Evolutionary conservation across 2,329 filamentous ascomycete species (phyloP), one percentile per base, ranked within the genome.

Genomic region (Fusarium domesticum): DNA sequence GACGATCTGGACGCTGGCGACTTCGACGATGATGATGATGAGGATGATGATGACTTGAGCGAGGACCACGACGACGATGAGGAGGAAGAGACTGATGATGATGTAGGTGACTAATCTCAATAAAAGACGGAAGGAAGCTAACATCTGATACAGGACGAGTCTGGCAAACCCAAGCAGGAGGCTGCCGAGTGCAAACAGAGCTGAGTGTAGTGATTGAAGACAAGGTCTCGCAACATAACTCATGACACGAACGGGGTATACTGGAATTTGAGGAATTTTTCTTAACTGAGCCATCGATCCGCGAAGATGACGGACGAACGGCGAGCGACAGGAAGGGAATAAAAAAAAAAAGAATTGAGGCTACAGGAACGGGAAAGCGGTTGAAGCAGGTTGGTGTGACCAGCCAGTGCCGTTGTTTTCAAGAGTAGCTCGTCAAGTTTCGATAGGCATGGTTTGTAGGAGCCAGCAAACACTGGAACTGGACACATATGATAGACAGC

Each of bases 171-270:
- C 47, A 95, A 95, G 78, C 89, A 93, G 74, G 89, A 95, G 73
- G 84, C 89, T 57, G 88, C 90, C 57, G 90, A 96, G 76, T 96
- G 90, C 83, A 96, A 96, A 80, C 89, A 95, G 75, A 95, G 88
- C 75, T 95, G 81, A 78, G 72, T 48, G 51, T 42, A 46, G 39
- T 38, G 50, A 70, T 59, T 69, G 75, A 55, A 76, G 40, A 37
- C 44, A 34, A 52, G 48, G 53, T 34, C 39, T 41, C 37, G 41
- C 46, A 51, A 46, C 44, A 48, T 40, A 39, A 47, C 43, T 58
- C 45, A 59, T 57, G 53, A 57, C 45, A 60, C 54, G 55, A 58
- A 56, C 51, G 54, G 45, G 42, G 51, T 57, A 47, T 42, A 40
- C 50, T 38, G 42, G 52, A 39, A 53, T 54, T 39, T 53, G 42